Base-by-base conservation (phyloP, 2,329 filamentous ascomycete genomes). In the Penicillium fuscoglaucum region DNA sequence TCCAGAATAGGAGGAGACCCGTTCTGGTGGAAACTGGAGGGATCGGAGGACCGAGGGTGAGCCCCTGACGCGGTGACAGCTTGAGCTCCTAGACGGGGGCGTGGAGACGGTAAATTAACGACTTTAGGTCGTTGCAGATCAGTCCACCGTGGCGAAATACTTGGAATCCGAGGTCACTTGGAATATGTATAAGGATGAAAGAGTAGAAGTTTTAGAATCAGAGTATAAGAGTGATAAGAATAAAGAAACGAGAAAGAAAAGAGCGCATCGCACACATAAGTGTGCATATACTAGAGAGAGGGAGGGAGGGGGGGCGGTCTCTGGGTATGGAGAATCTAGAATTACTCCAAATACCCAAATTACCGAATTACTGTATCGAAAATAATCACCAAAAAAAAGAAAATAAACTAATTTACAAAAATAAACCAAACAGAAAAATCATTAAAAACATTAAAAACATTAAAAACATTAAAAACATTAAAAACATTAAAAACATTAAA, bases 1-100 rank as follows among this genome's bases (percentile, higher is more conserved):
- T 52, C 69, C 69, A 73, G 59, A 68, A 66, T 71, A 71, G 70
- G 70, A 72, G 71, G 70, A 66, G 72, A 72, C 67, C 74, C 70
- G 67, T 70, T 64, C 64, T 60, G 67, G 69, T 53, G 51, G 51
- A 53, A 53, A 57, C 69, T 72, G 67, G 70, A 62, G 62, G 57
- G 62, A 68, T 67, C 65, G 63, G 59, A 70, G 66, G 52, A 54
- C 55, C 60, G 59, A 62, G 60, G 55, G 48, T 35, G 59, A 69
- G 61, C 69, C 72, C 71, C 71, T 73, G 69, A 73, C 69, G 68
- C 70, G 69, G 66, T 73, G 72, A 74, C 71, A 73, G 71, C 69
- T 73, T 54, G 62, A 68, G 63, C 63, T 69, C 64, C 61, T 61
- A 51, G 53, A 61, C 57, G 63, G 61, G 55, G 55, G 61, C 58